These are phyloP conservation scores for Yamagishiella unicocca DNA, from an alignment of 139 green algal genomes.

Conservation along the genomic window DNA sequence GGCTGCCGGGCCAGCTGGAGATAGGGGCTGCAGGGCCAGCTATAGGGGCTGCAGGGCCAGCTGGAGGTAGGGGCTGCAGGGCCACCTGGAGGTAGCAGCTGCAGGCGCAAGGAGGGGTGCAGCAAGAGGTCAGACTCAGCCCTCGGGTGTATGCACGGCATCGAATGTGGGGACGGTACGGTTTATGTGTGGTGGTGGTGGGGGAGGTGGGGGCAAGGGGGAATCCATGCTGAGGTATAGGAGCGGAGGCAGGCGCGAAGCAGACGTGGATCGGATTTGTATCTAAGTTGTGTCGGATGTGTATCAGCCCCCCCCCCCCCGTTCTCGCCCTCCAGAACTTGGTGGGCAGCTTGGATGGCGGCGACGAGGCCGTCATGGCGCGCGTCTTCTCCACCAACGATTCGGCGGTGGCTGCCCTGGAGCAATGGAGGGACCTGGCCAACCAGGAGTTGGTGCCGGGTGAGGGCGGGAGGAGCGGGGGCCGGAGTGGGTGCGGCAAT, in stretches of 20 bases:
- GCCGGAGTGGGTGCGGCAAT: background rate
- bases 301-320: background rate
- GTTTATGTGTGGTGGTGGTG: too few relatives aligned
- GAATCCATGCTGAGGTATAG: too few relatives aligned
- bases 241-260: too few relatives aligned
- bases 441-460: conserved; percentile 46
- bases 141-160: too few relatives aligned
- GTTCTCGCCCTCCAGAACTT: background rate
- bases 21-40: too few relatives aligned
- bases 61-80: conserved; percentile 33
- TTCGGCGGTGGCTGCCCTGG: conserved; percentile 1
- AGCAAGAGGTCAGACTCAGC: too few relatives aligned
- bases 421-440: conserved; percentile 11
- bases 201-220: too few relatives aligned
- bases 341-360: conserved; percentile 17
- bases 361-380: conserved; percentile 24
- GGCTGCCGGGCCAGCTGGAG: too few relatives aligned
- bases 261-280: too few relatives aligned
- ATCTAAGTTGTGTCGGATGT: too few relatives aligned
- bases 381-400: conserved; percentile 40
- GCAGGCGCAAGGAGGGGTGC: background rate
- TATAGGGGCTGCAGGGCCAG: conserved; percentile 2
- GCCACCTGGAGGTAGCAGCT: too few relatives aligned
- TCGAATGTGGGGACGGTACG: too few relatives aligned
- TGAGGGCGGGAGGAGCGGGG: background rate